Conservation (phyloP, 1,139 yeast genomes). For the Cylindricascospora bacillispora region DNA sequence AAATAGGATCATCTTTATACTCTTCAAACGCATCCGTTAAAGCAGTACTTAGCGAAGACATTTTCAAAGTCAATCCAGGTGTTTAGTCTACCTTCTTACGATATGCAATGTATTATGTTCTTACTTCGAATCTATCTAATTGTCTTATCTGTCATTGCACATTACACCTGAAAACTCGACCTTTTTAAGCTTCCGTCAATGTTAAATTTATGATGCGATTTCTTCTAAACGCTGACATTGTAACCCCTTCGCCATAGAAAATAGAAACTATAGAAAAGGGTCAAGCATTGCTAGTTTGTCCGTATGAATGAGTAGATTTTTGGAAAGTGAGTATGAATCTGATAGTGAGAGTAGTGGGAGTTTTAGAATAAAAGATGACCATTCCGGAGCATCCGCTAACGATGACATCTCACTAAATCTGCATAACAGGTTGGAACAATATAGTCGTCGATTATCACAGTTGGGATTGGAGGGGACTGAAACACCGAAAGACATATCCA, state of each 20-base stretch:
- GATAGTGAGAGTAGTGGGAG: slow-evolving; percentile 11
- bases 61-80: slow-evolving; percentile 4
- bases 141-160: too few species aligned
- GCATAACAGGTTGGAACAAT: slow-evolving; percentile 16
- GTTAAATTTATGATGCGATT: too few species aligned
- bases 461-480: slow-evolving; percentile 12
- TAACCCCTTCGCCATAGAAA: too few species aligned
- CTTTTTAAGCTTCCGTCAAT: too few species aligned
- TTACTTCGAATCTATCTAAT: too few species aligned
- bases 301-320: too few species aligned
- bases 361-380: slow-evolving; percentile 1
- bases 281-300: too few species aligned
- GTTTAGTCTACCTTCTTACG: slow-evolving; percentile 2
- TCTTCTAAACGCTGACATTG: too few species aligned
- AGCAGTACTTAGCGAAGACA: too few species aligned
- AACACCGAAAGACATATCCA: background rate
- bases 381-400: background rate
- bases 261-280: too few species aligned
- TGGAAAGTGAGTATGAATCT: slow-evolving; percentile 20
- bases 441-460: slow-evolving; percentile 16
- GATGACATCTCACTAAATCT: slow-evolving; percentile 7
- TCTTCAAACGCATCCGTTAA: slow-evolving; percentile 9
- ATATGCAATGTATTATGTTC: background rate
- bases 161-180: too few species aligned
- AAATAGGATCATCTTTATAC: slow-evolving; percentile 11